Conservation (phyloP, 768 basidiomycete genomes). For the Suillus weaverae region DNA sequence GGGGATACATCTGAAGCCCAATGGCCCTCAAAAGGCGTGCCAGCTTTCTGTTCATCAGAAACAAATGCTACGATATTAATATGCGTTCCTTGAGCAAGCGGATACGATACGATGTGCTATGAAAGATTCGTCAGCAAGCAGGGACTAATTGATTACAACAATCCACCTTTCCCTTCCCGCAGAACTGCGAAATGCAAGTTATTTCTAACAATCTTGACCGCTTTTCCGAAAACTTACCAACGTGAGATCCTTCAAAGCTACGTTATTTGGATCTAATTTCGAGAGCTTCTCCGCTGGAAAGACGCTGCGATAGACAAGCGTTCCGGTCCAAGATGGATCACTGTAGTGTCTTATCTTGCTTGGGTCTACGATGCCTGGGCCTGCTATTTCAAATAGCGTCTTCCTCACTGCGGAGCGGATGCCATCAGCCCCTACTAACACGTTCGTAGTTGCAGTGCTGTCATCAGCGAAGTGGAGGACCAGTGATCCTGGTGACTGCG, state of each 20-base stretch:
- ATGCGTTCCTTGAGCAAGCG: slow-evolving; percentile 35
- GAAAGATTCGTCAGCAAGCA: background rate
- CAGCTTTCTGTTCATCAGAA: slow-evolving; percentile 29
- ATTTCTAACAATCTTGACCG: slow-evolving; percentile 18
- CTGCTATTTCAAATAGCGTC: slow-evolving; percentile 19
- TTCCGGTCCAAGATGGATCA: slow-evolving; percentile 43
- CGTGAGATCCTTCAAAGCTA: slow-evolving; percentile 18
- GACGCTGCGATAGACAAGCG: slow-evolving; percentile 37
- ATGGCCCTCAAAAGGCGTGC: slow-evolving; percentile 32
- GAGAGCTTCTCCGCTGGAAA: slow-evolving; percentile 35
- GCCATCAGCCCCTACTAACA: slow-evolving; percentile 50
- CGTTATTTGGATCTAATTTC: slow-evolving; percentile 23
- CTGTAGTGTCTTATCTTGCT: slow-evolving; percentile 11
- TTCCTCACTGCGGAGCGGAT: slow-evolving; percentile 33
- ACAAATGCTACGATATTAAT: slow-evolving; percentile 38
- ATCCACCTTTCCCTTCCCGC: slow-evolving; percentile 13
- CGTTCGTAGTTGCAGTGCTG: slow-evolving; percentile 36
- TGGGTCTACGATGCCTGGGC: slow-evolving; percentile 3
- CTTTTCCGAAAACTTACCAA: slow-evolving; percentile 19
- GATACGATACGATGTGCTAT: slow-evolving; percentile 43
- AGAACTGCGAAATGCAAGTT: slow-evolving; percentile 13
- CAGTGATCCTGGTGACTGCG: background rate
- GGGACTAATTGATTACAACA: background rate
- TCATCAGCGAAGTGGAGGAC: slow-evolving; percentile 20
- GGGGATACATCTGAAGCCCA: slow-evolving; percentile 29